Conservation (phyloP, 2,329 filamentous ascomycete species). For the Colletotrichum spinosum region DNA sequence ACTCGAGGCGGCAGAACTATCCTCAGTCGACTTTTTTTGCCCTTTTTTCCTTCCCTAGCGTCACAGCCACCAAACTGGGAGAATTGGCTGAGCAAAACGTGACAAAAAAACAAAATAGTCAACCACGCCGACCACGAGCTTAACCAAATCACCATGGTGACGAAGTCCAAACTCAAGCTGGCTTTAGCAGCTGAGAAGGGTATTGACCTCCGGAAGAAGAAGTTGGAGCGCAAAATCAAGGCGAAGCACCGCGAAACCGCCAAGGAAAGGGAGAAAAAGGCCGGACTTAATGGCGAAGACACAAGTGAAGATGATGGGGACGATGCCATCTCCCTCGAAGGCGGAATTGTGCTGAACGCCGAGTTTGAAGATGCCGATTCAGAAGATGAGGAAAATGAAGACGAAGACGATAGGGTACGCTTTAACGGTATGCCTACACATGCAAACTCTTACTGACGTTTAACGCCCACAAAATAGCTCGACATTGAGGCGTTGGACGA, state of each 20-base stretch:
- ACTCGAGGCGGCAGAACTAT: constrained; percentile 35
- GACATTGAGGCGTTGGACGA: constrained; percentile 70
- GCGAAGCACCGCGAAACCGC: constrained; percentile 50
- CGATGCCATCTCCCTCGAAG: constrained; percentile 42
- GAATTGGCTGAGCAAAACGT: neutral
- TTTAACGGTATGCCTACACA: neutral
- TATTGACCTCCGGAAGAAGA: constrained; percentile 63
- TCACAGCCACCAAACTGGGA: neutral
- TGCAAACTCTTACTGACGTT: constrained; percentile 27
- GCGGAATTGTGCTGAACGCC: constrained; percentile 43
- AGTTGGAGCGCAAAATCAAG: constrained; percentile 62
- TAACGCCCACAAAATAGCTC: constrained; percentile 48
- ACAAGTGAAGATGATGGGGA: constrained; percentile 40
- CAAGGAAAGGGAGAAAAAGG: constrained; percentile 49
- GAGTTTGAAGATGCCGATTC: constrained; percentile 35
- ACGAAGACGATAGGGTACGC: constrained; percentile 40
- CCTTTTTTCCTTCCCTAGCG: constrained; percentile 17
- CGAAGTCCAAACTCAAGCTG: constrained; percentile 63
- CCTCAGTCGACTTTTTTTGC: constrained; percentile 25
- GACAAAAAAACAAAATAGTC: neutral
- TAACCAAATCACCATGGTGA: constrained; percentile 46
- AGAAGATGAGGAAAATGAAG: constrained; percentile 44
- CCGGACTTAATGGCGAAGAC: constrained; percentile 39
- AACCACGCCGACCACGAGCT: constrained; percentile 27
- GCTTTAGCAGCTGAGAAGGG: constrained; percentile 68